Conservation (phyloP, 2,329 filamentous ascomycete genomes). For the Botryotinia globosa region DNA sequence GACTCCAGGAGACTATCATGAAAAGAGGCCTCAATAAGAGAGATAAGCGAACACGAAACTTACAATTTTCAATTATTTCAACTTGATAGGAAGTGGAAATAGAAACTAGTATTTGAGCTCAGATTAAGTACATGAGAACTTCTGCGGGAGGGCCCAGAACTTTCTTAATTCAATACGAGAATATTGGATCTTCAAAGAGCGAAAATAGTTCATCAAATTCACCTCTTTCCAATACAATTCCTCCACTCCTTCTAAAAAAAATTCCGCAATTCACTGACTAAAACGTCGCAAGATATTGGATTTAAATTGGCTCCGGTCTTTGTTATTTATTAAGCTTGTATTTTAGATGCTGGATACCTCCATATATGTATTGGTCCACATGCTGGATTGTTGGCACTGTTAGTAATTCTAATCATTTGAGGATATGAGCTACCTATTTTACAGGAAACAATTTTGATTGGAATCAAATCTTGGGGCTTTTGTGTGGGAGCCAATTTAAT, state of each 20-base stretch:
- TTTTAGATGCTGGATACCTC: neutral
- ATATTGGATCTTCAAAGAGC: neutral
- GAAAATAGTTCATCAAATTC: neutral
- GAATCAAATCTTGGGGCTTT: neutral
- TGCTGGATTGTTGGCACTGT: neutral
- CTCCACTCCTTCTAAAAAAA: neutral
- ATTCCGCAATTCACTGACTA: neutral
- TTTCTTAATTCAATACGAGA: neutral
- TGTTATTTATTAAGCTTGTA: neutral
- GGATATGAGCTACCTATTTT: neutral
- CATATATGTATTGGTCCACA: neutral
- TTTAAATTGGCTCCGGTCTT: neutral
- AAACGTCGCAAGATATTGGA: neutral
- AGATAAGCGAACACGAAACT: neutral
- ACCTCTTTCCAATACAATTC: neutral
- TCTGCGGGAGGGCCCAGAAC: neutral
- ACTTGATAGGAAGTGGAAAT: neutral
- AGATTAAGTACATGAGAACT: neutral
- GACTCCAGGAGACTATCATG: no score
- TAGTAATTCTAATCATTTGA: neutral
- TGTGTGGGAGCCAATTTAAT: neutral
- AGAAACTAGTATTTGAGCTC: neutral
- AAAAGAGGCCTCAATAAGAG: neutral
- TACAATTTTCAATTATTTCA: neutral
- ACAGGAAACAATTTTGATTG: accelerated